Conservation (phyloP, 78 protist species). For the Monosiga brevicollis region DNA sequence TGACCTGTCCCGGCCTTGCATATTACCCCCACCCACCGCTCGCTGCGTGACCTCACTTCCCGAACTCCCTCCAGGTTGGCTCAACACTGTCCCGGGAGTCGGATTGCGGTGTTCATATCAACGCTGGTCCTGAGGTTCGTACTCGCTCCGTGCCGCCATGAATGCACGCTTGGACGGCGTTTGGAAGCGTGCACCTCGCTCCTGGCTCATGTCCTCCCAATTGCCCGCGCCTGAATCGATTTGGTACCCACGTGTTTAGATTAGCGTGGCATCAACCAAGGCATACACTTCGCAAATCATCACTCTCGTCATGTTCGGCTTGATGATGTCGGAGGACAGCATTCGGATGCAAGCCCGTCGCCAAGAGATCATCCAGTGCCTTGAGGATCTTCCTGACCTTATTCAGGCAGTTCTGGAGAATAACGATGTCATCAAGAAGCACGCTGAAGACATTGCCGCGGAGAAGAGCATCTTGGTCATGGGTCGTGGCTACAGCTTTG, state of each 20-base stretch:
- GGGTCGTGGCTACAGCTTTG: conserved; percentile 83
- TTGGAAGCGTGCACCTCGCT: too few species aligned
- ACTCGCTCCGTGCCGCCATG: too few species aligned
- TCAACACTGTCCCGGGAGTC: conserved; percentile 85
- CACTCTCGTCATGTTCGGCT: conserved; percentile 44
- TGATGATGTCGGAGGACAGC: conserved; percentile 36
- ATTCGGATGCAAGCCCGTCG: conserved; percentile 18
- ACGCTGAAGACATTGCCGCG: conserved; percentile 45
- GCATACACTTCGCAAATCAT: conserved; percentile 87
- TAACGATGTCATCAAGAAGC: conserved; percentile 15
- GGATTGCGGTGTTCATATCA: conserved; percentile 80
- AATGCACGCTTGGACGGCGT: too few species aligned
- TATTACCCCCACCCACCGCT: too few species aligned
- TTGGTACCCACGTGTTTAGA: too few species aligned
- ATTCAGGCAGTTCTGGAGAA: conserved; percentile 17
- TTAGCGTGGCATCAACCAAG: conserved; percentile 97
- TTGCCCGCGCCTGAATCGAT: too few species aligned
- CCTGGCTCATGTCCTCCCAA: too few species aligned
- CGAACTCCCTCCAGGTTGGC: conserved; percentile 47
- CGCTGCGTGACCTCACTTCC: too few species aligned
- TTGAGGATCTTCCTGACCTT: conserved; percentile 3
- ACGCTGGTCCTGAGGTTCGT: conserved; percentile 96
- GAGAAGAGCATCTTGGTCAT: conserved; percentile 59
- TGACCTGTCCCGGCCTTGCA: too few species aligned
- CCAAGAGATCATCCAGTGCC: conserved; percentile 12